These are phyloP conservation scores for Myxozyma melibiosi DNA, from an alignment of 805 yeast genomes.

Conservation along the genomic window DNA sequence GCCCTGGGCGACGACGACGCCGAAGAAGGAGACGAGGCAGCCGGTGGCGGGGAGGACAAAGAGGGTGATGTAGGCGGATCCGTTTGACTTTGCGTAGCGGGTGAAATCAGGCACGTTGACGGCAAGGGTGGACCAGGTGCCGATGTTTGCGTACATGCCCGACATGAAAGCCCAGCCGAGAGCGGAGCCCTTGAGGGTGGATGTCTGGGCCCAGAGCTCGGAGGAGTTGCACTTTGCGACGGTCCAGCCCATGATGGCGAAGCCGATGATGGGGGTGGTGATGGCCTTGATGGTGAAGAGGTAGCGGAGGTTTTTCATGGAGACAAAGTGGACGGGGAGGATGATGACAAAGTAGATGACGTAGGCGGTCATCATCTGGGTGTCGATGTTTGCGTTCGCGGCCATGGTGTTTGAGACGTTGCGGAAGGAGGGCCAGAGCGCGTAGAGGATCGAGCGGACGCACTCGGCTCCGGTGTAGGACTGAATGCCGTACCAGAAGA, in stretches of 20 bases:
- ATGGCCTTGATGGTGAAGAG: constrained; percentile 80
- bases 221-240: constrained; percentile 61
- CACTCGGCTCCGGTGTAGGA: constrained; percentile 83
- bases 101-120: constrained; percentile 54
- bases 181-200: constrained; percentile 55
- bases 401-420: constrained; percentile 46
- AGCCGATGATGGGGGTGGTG: constrained; percentile 78
- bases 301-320: constrained; percentile 81
- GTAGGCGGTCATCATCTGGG: constrained; percentile 68
- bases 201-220: constrained; percentile 25
- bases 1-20: constrained; percentile 29
- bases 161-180: constrained; percentile 71
- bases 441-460: constrained; percentile 70
- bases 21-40: constrained; percentile 25
- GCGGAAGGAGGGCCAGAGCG: constrained; percentile 61
- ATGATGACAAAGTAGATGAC: constrained; percentile 81
- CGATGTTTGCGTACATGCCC: constrained; percentile 56
- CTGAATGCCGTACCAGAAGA: constrained; percentile 88
- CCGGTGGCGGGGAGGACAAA: constrained; percentile 23
- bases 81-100: constrained; percentile 49
- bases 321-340: constrained; percentile 77
- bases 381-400: constrained; percentile 24
- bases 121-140: constrained; percentile 45
- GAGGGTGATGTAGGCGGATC: constrained; percentile 16
- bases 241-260: constrained; percentile 81